Evolutionary conservation across 2,329 filamentous ascomycete genomes (phyloP).

Genomic region (Fusarium sp.): DNA sequence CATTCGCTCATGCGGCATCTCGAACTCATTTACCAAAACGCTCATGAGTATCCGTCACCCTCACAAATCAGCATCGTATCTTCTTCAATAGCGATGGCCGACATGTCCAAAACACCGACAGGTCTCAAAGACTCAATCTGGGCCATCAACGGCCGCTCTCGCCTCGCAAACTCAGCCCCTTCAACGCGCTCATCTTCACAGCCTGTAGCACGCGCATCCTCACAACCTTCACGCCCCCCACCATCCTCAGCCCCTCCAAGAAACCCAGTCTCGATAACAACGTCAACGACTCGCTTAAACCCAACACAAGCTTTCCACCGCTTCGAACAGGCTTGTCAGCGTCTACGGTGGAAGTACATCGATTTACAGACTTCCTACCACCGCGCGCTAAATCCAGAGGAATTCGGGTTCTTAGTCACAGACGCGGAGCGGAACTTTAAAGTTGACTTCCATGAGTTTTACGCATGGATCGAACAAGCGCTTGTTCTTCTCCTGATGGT

Average conservation of each 20-base stretch:
- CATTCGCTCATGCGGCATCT: neutral
- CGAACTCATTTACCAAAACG: neutral
- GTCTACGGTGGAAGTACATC: constrained; percentile 71
- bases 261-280: neutral
- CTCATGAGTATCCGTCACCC: neutral
- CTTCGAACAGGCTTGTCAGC: constrained; percentile 68
- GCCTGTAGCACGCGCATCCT: constrained; percentile 11
- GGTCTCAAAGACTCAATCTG: constrained; percentile 41
- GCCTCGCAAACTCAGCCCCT: neutral
- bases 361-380: constrained; percentile 67
- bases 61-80: neutral
- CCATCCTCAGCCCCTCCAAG: neutral
- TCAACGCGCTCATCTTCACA: constrained; percentile 21
- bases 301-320: constrained; percentile 60
- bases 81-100: neutral
- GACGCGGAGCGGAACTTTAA: constrained; percentile 77
- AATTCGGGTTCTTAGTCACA: constrained; percentile 47
- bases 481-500: constrained; percentile 73
- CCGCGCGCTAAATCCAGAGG: constrained; percentile 55
- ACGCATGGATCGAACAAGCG: constrained; percentile 76
- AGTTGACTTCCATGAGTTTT: constrained; percentile 81
- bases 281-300: constrained; percentile 32
- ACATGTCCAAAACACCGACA: constrained; percentile 28
- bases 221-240: neutral
- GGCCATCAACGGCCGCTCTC: constrained; percentile 25